Conservation (phyloP, 176 grass and related monocot species). For the Chloris gayana region DNA sequence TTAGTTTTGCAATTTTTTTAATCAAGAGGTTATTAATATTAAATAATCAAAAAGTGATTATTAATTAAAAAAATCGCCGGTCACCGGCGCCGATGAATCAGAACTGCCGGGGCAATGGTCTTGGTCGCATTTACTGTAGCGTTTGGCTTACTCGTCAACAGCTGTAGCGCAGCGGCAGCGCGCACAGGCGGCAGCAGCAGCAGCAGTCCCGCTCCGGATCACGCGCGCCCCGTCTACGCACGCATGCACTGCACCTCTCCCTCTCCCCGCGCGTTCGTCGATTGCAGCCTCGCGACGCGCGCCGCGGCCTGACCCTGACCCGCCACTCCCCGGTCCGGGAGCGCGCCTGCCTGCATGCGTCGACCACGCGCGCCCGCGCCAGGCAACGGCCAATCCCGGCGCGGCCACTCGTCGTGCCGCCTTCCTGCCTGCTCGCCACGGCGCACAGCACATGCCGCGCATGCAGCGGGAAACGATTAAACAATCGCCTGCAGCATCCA, state of each 20-base stretch:
- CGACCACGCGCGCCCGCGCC: constrained; percentile 20
- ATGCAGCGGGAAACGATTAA: constrained; percentile 36
- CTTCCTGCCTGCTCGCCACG: constrained; percentile 40
- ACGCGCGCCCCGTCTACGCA: neutral
- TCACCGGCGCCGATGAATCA: neutral
- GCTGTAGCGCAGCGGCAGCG: constrained; percentile 30
- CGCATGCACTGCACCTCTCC: neutral
- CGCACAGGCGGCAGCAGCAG: constrained; percentile 24
- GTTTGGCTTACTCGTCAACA: constrained; percentile 9
- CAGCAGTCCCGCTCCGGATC: neutral
- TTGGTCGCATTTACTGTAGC: constrained; percentile 20
- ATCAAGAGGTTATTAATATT: too few species aligned
- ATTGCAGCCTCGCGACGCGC: constrained; percentile 20
- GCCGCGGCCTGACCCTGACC: neutral
- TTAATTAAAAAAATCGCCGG: too few species aligned
- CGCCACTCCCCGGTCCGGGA: constrained; percentile 42
- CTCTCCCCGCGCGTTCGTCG: neutral
- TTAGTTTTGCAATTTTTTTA: too few species aligned
- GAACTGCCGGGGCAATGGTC: neutral
- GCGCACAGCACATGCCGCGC: constrained; percentile 49
- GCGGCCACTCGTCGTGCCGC: constrained; percentile 54
- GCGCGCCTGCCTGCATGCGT: constrained; percentile 7
- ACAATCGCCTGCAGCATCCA: constrained; percentile 16
- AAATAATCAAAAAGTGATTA: too few species aligned
- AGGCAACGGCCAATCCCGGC: constrained; percentile 45